phyloP scores from a whole-genome alignment of 768 basidiomycete species.

The Lactarius sanguifluus region DNA sequence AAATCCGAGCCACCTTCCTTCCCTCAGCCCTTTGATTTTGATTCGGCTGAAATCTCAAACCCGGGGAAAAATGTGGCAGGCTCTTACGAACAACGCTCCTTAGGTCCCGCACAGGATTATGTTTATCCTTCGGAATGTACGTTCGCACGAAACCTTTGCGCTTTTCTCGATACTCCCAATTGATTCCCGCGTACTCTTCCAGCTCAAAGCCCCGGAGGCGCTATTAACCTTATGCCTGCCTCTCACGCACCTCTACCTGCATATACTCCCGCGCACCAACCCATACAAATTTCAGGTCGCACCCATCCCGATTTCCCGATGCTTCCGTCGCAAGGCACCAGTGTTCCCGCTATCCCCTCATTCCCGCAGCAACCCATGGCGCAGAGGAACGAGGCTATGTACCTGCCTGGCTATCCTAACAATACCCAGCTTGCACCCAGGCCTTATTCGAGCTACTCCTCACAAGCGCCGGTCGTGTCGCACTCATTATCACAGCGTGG shows the following conservation, averaged over 20 bases:
- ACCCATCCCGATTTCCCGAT: background rate
- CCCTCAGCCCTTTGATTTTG: background rate
- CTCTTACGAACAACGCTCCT: too few relatives aligned
- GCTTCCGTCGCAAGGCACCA: too few relatives aligned
- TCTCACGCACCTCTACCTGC: background rate
- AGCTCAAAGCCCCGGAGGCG: background rate
- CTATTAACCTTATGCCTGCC: too few relatives aligned
- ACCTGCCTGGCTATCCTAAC: background rate
- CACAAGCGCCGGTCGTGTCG: background rate
- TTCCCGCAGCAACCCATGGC: background rate
- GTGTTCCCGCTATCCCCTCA: too few relatives aligned
- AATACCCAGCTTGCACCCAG: background rate
- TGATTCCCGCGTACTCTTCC: background rate
- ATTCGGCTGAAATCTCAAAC: background rate
- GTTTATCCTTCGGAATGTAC: background rate
- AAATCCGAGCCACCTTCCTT: background rate
- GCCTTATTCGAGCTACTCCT: background rate
- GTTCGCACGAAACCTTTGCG: background rate
- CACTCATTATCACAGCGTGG: background rate
- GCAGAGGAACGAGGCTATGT: background rate
- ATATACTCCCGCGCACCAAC: background rate
- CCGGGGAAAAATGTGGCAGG: background rate
- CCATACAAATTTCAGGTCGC: background rate
- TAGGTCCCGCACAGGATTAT: background rate
- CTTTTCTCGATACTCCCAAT: background rate